Evolutionary conservation across 2,329 filamentous ascomycete species (phyloP).

Genomic region (Pseudocercospora ulei): DNA sequence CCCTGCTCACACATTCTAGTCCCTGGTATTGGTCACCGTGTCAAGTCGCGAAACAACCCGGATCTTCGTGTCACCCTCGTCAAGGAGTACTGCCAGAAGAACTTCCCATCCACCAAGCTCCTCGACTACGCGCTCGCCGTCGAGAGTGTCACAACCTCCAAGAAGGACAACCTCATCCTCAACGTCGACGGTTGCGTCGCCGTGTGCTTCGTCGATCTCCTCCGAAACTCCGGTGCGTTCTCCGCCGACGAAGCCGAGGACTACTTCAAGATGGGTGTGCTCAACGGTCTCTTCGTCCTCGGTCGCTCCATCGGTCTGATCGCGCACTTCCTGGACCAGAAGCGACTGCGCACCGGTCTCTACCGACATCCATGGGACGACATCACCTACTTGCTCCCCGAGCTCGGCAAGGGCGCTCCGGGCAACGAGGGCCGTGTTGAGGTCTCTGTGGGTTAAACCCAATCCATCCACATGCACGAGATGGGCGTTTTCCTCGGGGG

Average conservation of each 20-base stretch:
- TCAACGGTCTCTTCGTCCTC: slow-evolving; percentile 98
- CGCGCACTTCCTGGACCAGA: slow-evolving; percentile 99
- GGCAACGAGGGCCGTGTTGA: slow-evolving; percentile 81
- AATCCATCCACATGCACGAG: neutral
- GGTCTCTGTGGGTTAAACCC: slow-evolving; percentile 42
- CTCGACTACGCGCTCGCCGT: slow-evolving; percentile 98
- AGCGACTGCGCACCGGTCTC: slow-evolving; percentile 93
- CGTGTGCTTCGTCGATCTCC: slow-evolving; percentile 95
- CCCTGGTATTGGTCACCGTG: slow-evolving; percentile 95
- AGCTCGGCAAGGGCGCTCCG: slow-evolving; percentile 58
- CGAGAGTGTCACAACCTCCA: slow-evolving; percentile 94
- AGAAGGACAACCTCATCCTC: slow-evolving; percentile 99
- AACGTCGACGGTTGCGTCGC: slow-evolving; percentile 98
- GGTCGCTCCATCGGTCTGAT: slow-evolving; percentile 97
- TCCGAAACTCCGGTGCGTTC: slow-evolving; percentile 97
- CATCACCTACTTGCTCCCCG: slow-evolving; percentile 88
- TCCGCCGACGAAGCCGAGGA: slow-evolving; percentile 93
- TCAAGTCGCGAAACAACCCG: slow-evolving; percentile 99
- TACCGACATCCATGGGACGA: slow-evolving; percentile 98
- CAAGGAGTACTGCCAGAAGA: slow-evolving; percentile 95
- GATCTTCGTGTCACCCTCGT: slow-evolving; percentile 99
- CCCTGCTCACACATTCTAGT: slow-evolving; percentile 46
- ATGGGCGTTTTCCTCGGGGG: neutral
- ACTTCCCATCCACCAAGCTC: slow-evolving; percentile 96
- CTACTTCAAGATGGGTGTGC: slow-evolving; percentile 97